Conservation (phyloP, 1,284 basidiomycete species). For the Leccinum angustisporum region DNA sequence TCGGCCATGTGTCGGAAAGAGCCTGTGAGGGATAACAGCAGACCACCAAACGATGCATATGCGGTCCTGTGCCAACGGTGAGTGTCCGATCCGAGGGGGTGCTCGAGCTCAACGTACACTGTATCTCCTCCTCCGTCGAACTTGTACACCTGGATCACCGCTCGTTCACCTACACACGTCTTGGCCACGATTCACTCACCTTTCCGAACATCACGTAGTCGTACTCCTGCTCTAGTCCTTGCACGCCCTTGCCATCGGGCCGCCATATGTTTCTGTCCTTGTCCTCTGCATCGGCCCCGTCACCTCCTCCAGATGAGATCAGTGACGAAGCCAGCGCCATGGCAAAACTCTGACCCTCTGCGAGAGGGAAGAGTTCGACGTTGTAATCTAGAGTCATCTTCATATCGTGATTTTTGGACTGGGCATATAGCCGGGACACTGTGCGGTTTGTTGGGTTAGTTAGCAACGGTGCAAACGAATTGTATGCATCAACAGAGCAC, state of each 20-base stretch:
- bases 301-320: constrained; percentile 56
- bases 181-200: constrained; percentile 46
- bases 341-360: constrained; percentile 73
- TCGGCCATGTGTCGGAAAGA: constrained; percentile 91
- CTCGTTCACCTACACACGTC: constrained; percentile 15
- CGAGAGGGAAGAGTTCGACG: constrained; percentile 79
- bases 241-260: constrained; percentile 82
- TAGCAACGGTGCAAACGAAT: not conserved
- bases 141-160: constrained; percentile 81
- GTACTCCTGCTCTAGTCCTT: constrained; percentile 93
- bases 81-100: constrained; percentile 2
- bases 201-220: constrained; percentile 99
- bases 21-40: constrained; percentile 93
- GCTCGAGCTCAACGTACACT: constrained; percentile 54
- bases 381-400: constrained; percentile 90
- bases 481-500: constrained; percentile 45
- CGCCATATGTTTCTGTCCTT: constrained; percentile 84
- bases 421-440: constrained; percentile 84
- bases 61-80: constrained; percentile 64
- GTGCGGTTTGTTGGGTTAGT: constrained; percentile 11
- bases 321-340: constrained; percentile 86
- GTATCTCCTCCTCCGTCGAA: constrained; percentile 88
- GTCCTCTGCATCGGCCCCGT: constrained; percentile 54
- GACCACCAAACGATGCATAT: constrained; percentile 95
- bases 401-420: constrained; percentile 88